Conservation (phyloP, 805 yeast species). For the Saccharomyces jurei region DNA sequence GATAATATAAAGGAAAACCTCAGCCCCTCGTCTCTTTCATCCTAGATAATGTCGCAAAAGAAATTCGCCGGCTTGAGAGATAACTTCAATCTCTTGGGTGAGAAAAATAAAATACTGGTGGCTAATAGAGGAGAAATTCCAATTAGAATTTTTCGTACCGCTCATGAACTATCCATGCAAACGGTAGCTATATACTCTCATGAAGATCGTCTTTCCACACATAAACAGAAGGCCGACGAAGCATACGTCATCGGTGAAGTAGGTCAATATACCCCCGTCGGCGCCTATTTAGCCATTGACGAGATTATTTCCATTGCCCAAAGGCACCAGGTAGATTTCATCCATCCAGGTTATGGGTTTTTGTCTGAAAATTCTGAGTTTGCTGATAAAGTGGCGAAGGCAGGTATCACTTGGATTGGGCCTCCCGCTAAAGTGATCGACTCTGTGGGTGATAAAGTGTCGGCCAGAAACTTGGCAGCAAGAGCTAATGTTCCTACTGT, state of each 20-base stretch:
- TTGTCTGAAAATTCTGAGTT: conserved; percentile 84
- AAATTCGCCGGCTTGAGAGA: conserved; percentile 18
- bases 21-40: neutral
- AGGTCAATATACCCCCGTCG: conserved; percentile 88
- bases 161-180: conserved; percentile 92
- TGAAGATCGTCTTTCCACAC: conserved; percentile 90
- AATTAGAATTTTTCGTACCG: conserved; percentile 84
- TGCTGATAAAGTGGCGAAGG: conserved; percentile 80
- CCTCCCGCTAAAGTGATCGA: conserved; percentile 82
- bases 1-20: neutral
- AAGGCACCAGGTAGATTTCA: conserved; percentile 68
- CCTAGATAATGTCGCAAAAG: neutral
- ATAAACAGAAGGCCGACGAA: conserved; percentile 86
- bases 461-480: conserved; percentile 79
- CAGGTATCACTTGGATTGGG: conserved; percentile 91
- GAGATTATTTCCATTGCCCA: conserved; percentile 82
- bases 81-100: conserved; percentile 28
- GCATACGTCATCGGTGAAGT: conserved; percentile 76
- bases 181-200: conserved; percentile 95
- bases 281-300: conserved; percentile 88
- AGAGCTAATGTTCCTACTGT: conserved; percentile 79
- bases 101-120: conserved; percentile 51
- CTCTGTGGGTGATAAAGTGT: conserved; percentile 89
- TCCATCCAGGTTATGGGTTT: conserved; percentile 89
- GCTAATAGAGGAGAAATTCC: conserved; percentile 83